Evolutionary conservation across 306 rosid species (phyloP).

Genomic region (Morella rubra): DNA sequence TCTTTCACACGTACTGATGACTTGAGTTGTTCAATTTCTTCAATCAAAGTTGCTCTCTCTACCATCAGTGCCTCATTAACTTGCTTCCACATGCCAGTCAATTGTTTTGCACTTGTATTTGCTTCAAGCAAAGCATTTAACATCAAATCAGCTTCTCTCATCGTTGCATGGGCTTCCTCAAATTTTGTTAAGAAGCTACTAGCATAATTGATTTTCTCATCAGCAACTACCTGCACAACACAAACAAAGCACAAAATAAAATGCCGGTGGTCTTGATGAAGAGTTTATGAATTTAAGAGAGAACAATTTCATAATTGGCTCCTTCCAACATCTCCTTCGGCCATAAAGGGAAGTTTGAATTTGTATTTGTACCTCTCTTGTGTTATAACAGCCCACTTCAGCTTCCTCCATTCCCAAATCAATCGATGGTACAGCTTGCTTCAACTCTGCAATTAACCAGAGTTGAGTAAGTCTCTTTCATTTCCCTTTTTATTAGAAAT

Average conservation of each 20-base stretch:
- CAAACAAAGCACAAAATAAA: constrained; percentile 29
- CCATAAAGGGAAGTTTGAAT: neutral
- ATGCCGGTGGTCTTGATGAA: constrained; percentile 18
- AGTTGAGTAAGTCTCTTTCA: constrained; percentile 27
- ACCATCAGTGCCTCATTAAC: constrained; percentile 54
- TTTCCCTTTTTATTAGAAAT: constrained; percentile 16
- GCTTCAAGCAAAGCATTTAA: constrained; percentile 78
- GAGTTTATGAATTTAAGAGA: constrained; percentile 11
- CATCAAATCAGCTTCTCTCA: constrained; percentile 78
- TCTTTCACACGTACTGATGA: constrained; percentile 50
- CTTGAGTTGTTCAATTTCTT: constrained; percentile 65
- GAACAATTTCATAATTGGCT: neutral
- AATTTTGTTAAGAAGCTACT: constrained; percentile 56
- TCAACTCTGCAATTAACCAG: constrained; percentile 53
- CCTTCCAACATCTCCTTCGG: neutral
- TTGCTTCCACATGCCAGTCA: constrained; percentile 66
- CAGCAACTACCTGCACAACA: constrained; percentile 47
- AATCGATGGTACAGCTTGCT: constrained; percentile 35
- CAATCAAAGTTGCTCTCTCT: constrained; percentile 56
- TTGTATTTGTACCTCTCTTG: constrained; percentile 44
- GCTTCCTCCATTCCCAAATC: constrained; percentile 35
- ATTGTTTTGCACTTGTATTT: constrained; percentile 66
- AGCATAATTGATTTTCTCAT: constrained; percentile 33
- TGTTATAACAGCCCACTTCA: constrained; percentile 35
- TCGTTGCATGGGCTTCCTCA: constrained; percentile 68